Conservation (phyloP, 768 basidiomycete species). For the Hericium erinaceus region DNA sequence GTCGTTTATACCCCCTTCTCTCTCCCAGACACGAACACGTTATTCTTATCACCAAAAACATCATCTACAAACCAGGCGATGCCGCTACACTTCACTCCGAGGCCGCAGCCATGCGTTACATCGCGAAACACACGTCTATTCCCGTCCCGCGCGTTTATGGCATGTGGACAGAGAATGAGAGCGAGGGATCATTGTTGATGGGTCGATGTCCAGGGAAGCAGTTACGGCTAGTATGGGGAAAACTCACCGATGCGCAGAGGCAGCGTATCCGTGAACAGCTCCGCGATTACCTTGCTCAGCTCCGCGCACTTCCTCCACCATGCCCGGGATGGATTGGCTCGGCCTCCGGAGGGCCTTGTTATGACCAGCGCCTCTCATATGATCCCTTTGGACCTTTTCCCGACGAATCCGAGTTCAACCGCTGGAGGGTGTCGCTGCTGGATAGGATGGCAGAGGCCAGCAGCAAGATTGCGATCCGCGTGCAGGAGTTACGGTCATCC, state of each 20-base stretch:
- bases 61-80: not conserved
- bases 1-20: not conserved
- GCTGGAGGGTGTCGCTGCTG: slow-evolving; percentile 1
- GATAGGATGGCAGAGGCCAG: not conserved
- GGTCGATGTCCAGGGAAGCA: slow-evolving; percentile 1
- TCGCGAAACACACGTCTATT: slow-evolving; percentile 8
- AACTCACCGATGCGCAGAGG: not conserved
- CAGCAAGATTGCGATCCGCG: not conserved
- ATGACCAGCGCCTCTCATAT: not conserved
- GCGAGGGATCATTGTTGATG: slow-evolving; percentile 5
- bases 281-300: not conserved
- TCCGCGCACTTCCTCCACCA: slow-evolving; percentile 4
- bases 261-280: not conserved
- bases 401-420: slow-evolving; percentile 2
- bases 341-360: not conserved
- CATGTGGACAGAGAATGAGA: not conserved
- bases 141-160: slow-evolving; percentile 9
- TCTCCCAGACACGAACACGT: not conserved
- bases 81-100: not conserved
- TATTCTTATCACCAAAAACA: not conserved
- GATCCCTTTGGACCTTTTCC: slow-evolving; percentile 4
- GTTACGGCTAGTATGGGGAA: slow-evolving; percentile 1
- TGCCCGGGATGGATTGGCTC: not conserved
- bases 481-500: not conserved
- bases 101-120: slow-evolving; percentile 6